Evolutionary conservation across 805 yeast species (phyloP).

Genomic region (Metschnikowia dekortorum): DNA sequence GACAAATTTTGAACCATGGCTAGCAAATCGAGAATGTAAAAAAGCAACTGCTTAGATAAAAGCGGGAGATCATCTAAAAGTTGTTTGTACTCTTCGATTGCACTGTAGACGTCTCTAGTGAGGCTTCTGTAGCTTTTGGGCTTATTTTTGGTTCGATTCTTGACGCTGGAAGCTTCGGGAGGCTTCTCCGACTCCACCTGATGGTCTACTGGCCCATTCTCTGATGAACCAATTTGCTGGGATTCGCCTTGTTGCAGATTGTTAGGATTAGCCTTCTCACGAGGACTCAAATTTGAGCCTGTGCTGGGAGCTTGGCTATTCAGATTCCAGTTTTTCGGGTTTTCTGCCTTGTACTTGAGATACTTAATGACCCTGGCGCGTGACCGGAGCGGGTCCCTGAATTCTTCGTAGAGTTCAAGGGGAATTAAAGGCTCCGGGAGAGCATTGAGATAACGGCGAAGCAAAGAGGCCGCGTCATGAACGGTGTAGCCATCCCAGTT

Average conservation of each 20-base stretch:
- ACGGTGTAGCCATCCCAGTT: slow-evolving; percentile 93
- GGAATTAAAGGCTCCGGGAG: slow-evolving; percentile 93
- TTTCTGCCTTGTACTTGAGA: slow-evolving; percentile 54
- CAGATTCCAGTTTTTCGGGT: slow-evolving; percentile 21
- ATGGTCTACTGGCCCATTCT: background rate
- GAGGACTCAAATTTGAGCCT: background rate
- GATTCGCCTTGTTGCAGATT: slow-evolving; percentile 3
- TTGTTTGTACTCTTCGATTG: slow-evolving; percentile 65
- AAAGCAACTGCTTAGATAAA: slow-evolving; percentile 74
- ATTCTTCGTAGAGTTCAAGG: slow-evolving; percentile 64
- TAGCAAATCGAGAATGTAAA: slow-evolving; percentile 81
- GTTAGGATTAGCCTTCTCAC: background rate
- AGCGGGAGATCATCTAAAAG: slow-evolving; percentile 69
- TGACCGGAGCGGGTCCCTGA: slow-evolving; percentile 68
- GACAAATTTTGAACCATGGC: slow-evolving; percentile 81
- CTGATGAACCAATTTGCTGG: background rate
- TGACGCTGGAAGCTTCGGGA: background rate
- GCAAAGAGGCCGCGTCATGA: slow-evolving; percentile 91
- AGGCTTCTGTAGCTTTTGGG: slow-evolving; percentile 52
- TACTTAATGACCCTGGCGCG: slow-evolving; percentile 64
- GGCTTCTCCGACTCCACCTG: background rate
- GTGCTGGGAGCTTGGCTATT: background rate
- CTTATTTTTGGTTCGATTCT: slow-evolving; percentile 17
- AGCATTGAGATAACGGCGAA: slow-evolving; percentile 80
- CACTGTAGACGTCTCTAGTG: slow-evolving; percentile 60